Base-by-base conservation (phyloP, 306 rosid genomes). In the Biancaea sappan region DNA sequence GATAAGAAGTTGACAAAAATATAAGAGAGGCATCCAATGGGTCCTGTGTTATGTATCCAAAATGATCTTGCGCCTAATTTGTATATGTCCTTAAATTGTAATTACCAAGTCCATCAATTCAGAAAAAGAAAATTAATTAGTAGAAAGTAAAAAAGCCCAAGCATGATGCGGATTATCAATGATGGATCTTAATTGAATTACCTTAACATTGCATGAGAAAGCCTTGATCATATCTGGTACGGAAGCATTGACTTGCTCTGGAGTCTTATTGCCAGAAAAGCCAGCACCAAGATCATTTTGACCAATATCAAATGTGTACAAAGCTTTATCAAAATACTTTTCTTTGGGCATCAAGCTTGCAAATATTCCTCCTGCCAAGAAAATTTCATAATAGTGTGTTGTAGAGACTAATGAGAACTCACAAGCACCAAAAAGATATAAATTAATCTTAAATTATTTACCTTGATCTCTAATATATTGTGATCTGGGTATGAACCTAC, bases 21-120 rank as follows among this genome's bases (percentile, higher is more conserved):
- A 6, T 1, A 64, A 13, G 85, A 65, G 29, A 77, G 85, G 14
- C 85, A 84, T 0, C 83, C 85, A 54, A 63, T 48, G 9, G 88
- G 88, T 73, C 85, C 78, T 4, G 80, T 80, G 58, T 80, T 84
- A 69, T 84, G 87, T 43, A 84, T 77, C 84, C 84, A 84, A 54
- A 76, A 84, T 28, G 82, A 80, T 77, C 80, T 80, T 4, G 65
- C 85, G 16, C 80, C 85, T 52, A 73, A 71, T 15, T 73, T 46
- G 31, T 84, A 77, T 40, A 84, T 69, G 26, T 50, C 31, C 85
- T 80, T 16, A 11, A n/a, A n/a, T n/a, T n/a, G n/a, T n/a, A n/a
- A 56, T 40, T 60, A 69, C 75, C 50, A 26, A 70, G 32, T n/a
- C 15, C 61, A 18, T 37, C 57, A 73, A 10, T 67, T 67, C 6